Evolutionary conservation across 768 basidiomycete genomes (phyloP).

Genomic region (Lentinula edodes): DNA sequence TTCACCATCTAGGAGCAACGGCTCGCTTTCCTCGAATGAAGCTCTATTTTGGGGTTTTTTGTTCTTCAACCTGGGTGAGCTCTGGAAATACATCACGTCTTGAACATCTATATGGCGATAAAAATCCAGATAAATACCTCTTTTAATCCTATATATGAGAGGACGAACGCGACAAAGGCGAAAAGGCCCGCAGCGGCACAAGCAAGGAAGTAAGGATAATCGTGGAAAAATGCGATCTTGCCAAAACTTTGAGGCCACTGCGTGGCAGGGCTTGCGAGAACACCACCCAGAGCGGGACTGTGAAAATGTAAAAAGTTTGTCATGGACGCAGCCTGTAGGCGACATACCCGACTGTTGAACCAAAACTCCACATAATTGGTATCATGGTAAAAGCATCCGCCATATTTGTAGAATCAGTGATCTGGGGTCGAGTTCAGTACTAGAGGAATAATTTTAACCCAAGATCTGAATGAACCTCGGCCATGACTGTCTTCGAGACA

Average conservation of each 20-base stretch:
- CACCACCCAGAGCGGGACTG: slow-evolving; percentile 25
- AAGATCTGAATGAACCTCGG: slow-evolving; percentile 17
- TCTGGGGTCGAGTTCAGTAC: slow-evolving; percentile 11
- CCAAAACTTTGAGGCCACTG: slow-evolving; percentile 23
- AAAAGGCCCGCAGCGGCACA: slow-evolving; percentile 23
- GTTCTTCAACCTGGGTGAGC: neutral
- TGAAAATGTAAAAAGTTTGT: neutral
- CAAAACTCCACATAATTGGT: slow-evolving; percentile 20
- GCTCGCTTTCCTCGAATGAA: neutral
- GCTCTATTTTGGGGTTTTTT: neutral
- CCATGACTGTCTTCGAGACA: slow-evolving; percentile 24
- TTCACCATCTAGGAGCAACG: neutral
- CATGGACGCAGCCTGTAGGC: neutral
- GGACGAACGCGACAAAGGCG: slow-evolving; percentile 16
- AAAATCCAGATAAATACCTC: slow-evolving; percentile 16
- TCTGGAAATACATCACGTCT: neutral
- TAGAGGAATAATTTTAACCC: neutral
- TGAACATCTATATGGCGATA: too few relatives aligned
- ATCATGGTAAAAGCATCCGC: slow-evolving; percentile 22
- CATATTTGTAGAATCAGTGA: slow-evolving; percentile 24
- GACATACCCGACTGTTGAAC: slow-evolving; percentile 19
- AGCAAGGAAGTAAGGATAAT: slow-evolving; percentile 32
- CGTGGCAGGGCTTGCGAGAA: slow-evolving; percentile 22
- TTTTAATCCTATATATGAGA: slow-evolving; percentile 17
- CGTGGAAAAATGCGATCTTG: slow-evolving; percentile 16